Evolutionary conservation across 495 filamentous ascomycete genomes (phyloP).

Genomic region (Astrocystis sublimbata): DNA sequence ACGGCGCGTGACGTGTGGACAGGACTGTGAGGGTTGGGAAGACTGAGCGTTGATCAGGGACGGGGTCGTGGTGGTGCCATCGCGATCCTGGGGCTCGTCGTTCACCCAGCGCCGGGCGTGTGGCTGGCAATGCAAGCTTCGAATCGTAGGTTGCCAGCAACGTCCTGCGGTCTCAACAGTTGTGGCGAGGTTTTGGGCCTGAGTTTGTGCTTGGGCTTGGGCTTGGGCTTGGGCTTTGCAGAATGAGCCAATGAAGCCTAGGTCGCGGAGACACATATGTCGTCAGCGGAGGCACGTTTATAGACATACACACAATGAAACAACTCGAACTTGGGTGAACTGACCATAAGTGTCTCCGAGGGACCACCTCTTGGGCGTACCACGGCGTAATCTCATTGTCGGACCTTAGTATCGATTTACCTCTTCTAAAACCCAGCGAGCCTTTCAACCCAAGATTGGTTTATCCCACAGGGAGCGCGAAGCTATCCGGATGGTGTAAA

Average conservation of each 20-base stretch:
- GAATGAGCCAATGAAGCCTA: slow-evolving; percentile 51
- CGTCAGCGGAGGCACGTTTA: slow-evolving; percentile 12
- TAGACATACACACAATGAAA: not conserved
- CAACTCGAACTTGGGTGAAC: slow-evolving; percentile 12
- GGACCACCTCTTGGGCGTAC: slow-evolving; percentile 31
- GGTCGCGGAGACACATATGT: slow-evolving; percentile 17
- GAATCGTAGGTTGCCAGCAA: slow-evolving; percentile 17
- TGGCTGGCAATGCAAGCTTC: slow-evolving; percentile 18
- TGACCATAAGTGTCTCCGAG: slow-evolving; percentile 36
- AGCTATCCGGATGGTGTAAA: not conserved
- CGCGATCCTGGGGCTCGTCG: not conserved
- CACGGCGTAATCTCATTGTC: slow-evolving; percentile 25
- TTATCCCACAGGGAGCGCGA: not conserved
- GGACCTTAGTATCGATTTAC: no score
- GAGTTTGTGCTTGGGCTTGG: slow-evolving; percentile 20
- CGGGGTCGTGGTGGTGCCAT: slow-evolving; percentile 10
- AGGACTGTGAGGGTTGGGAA: slow-evolving; percentile 11
- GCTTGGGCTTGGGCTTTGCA: slow-evolving; percentile 37
- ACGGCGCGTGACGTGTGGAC: slow-evolving; percentile 42
- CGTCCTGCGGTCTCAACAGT: slow-evolving; percentile 10
- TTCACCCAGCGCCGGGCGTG: slow-evolving; percentile 11
- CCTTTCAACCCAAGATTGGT: not conserved
- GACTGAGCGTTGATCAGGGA: slow-evolving; percentile 18
- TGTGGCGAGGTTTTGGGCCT: slow-evolving; percentile 13
- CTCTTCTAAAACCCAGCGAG: not conserved